Evolutionary conservation across 2,329 filamentous ascomycete species (phyloP).

Genomic region (Nothophaeocryptopus gaeumannii): DNA sequence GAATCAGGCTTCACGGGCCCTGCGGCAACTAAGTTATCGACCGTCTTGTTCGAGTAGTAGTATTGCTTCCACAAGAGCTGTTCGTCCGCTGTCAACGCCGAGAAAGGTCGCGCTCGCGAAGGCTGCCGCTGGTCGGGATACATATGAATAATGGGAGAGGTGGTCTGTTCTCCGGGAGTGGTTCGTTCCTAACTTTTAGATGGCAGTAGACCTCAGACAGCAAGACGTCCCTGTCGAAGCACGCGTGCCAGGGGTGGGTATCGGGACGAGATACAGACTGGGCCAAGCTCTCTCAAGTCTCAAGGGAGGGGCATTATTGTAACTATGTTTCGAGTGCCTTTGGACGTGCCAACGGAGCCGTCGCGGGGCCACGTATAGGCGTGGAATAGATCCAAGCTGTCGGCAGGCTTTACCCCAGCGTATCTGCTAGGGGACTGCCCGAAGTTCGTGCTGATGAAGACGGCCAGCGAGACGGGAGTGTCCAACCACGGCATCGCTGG

Average conservation of each 20-base stretch:
- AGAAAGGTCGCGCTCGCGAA: conserved; percentile 13
- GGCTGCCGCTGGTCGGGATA: conserved; percentile 17
- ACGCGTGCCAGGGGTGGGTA: not conserved
- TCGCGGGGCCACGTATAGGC: too few relatives aligned
- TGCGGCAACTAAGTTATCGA: conserved; percentile 18
- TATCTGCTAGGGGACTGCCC: not conserved
- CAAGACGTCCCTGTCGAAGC: not conserved
- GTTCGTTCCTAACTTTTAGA: conserved; percentile 24
- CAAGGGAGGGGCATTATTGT: too few relatives aligned
- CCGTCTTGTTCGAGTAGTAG: conserved; percentile 18
- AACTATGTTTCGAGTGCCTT: too few relatives aligned
- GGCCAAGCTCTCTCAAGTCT: not conserved
- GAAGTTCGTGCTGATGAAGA: too few relatives aligned
- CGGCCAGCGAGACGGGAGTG: too few relatives aligned
- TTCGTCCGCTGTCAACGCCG: conserved; percentile 16
- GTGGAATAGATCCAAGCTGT: not conserved
- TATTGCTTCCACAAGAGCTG: conserved; percentile 14
- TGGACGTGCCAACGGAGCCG: too few relatives aligned
- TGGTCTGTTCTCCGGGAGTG: conserved; percentile 14
- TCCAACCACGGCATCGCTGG: not conserved
- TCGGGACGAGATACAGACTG: conserved; percentile 1
- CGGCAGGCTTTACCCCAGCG: not conserved
- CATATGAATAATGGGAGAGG: conserved; percentile 8
- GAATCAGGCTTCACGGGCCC: conserved; percentile 16
- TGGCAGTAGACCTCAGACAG: conserved; percentile 22